These are phyloP conservation scores for Gliomastix tumulicola DNA, from an alignment of 2,329 filamentous ascomycete species.

Conservation along the genomic window DNA sequence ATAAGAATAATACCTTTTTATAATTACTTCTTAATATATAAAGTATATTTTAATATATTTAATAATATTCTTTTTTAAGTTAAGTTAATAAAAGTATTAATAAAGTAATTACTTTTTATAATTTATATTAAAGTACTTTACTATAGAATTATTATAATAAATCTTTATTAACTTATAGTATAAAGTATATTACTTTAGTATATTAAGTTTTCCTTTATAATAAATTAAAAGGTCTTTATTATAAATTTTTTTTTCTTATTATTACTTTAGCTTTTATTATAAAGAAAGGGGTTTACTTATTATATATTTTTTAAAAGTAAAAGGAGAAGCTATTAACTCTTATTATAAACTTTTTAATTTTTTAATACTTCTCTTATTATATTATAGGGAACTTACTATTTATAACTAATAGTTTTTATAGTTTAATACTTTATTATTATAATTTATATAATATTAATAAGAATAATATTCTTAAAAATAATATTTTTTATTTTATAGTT, in stretches of 20 bases:
- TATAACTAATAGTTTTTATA: background rate
- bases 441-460: background rate
- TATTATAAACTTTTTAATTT: background rate
- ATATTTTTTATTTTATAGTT: background rate
- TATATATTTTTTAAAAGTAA: slow-evolving; percentile 1
- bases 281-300: slow-evolving; percentile 1
- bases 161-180: background rate
- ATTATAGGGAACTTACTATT: background rate
- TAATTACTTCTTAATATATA: background rate
- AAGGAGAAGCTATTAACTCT: background rate
- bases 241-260: background rate
- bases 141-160: slow-evolving; percentile 1
- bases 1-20: background rate
- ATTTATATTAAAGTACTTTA: background rate
- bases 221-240: background rate
- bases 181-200: background rate
- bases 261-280: background rate
- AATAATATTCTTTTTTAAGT: slow-evolving; percentile 1
- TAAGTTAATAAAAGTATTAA: background rate
- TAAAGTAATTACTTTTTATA: background rate
- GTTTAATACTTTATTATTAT: background rate
- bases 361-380: background rate
- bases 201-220: background rate
- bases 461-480: too few relatives aligned
- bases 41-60: background rate